Conservation (phyloP, 768 basidiomycete species). For the Leccinum broughii region DNA sequence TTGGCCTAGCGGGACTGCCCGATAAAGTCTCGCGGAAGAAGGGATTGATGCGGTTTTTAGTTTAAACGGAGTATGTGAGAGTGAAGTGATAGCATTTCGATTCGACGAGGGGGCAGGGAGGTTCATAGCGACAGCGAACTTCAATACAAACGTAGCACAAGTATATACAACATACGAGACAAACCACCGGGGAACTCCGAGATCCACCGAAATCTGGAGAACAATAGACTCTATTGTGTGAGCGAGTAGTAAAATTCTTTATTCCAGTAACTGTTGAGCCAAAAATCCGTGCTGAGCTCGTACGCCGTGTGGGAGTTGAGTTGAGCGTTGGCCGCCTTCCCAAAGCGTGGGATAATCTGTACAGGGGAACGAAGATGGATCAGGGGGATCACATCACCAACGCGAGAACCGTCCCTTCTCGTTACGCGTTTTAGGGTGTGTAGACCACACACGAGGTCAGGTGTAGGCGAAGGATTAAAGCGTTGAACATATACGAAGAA, state of each 20-base stretch:
- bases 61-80: background rate
- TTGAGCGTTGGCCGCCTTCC: background rate
- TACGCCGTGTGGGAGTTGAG: background rate
- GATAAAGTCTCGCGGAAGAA: background rate
- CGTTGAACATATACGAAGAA: background rate
- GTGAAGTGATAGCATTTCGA: background rate
- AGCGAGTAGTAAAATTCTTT: background rate
- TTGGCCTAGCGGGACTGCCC: background rate
- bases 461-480: background rate
- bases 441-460: background rate
- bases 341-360: background rate
- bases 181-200: background rate
- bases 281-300: background rate
- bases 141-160: background rate
- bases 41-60: background rate
- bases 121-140: background rate
- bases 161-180: too few relatives aligned
- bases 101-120: background rate
- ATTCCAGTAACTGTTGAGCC: background rate
- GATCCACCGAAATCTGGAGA: background rate
- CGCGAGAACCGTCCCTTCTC: background rate
- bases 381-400: background rate
- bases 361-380: background rate
- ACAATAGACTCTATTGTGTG: background rate
- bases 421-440: background rate